Percentiles rank a stretch among this genome's conserved stretches.
These are phyloP conservation scores for Helianthus tuberosus DNA, from an alignment of 129 eudicot species.

Conservation along the genomic window DNA sequence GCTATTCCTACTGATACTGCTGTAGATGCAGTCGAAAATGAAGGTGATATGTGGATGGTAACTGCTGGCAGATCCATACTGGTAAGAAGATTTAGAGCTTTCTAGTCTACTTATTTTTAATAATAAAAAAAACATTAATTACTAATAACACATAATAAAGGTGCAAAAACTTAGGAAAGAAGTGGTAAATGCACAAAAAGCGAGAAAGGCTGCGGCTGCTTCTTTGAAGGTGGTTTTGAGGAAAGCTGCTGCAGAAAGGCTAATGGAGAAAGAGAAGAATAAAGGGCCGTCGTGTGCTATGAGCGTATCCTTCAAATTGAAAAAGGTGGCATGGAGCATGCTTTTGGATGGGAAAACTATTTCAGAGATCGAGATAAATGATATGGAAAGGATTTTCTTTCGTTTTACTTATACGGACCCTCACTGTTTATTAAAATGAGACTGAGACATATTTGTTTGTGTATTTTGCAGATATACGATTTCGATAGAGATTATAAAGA, in stretches of 20 bases:
- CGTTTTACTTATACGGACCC: background rate
- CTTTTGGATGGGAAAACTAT: constrained; percentile 88
- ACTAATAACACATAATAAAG: constrained; percentile 30
- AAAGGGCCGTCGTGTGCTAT: constrained; percentile 94
- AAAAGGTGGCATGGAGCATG: constrained; percentile 94
- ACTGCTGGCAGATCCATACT: constrained; percentile 57
- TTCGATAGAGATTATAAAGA: constrained; percentile 93
- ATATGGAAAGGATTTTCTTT: constrained; percentile 40
- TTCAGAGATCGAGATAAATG: constrained; percentile 92
- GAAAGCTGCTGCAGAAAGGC: constrained; percentile 72
- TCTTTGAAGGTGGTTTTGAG: constrained; percentile 73
- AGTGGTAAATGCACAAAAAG: constrained; percentile 56
- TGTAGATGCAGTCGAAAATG: constrained; percentile 57
- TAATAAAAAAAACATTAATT: background rate
- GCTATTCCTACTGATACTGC: constrained; percentile 48
- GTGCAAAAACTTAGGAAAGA: constrained; percentile 73
- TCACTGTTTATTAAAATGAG: constrained; percentile 9
- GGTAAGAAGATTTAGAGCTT: constrained; percentile 50
- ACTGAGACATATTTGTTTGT: constrained; percentile 21
- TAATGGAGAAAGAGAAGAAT: constrained; percentile 90
- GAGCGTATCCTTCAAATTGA: constrained; percentile 77
- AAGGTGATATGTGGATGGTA: constrained; percentile 67
- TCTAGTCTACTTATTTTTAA: constrained; percentile 6
- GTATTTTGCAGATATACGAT: constrained; percentile 68
- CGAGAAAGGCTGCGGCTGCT: constrained; percentile 75